These are phyloP conservation scores for Phycomyces blakesleeanus DNA, from an alignment of 192 early-diverging fungal species.

Conservation along the genomic window DNA sequence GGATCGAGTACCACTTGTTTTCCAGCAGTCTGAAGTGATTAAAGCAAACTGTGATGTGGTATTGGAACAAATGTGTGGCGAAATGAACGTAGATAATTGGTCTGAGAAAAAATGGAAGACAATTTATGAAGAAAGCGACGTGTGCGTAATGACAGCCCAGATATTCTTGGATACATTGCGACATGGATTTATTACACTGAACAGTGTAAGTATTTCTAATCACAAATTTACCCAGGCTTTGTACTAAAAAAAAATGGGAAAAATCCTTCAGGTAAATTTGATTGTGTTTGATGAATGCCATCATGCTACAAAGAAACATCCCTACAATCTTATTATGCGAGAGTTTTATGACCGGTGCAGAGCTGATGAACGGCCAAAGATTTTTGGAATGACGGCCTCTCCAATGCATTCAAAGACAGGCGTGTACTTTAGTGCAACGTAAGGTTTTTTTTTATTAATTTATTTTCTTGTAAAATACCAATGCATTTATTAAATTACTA, in stretches of 20 bases:
- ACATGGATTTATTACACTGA: slow-evolving; percentile 60
- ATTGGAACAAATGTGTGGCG: slow-evolving; percentile 64
- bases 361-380: slow-evolving; percentile 55
- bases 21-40: slow-evolving; percentile 83
- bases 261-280: slow-evolving; percentile 58
- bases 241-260: not conserved
- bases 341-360: slow-evolving; percentile 69
- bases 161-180: slow-evolving; percentile 78
- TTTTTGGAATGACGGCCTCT: slow-evolving; percentile 96
- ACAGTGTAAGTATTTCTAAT: slow-evolving; percentile 38
- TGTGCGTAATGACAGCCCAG: slow-evolving; percentile 85
- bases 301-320: slow-evolving; percentile 74
- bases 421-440: slow-evolving; percentile 14
- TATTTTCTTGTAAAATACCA: too few species aligned
- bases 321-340: slow-evolving; percentile 77
- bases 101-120: slow-evolving; percentile 54
- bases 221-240: too few species aligned
- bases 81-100: slow-evolving; percentile 64
- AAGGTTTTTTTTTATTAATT: not conserved
- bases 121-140: slow-evolving; percentile 56
- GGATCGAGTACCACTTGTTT: slow-evolving; percentile 81
- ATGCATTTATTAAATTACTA: not conserved
- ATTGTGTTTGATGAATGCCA: slow-evolving; percentile 97
- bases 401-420: slow-evolving; percentile 47
- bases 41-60: slow-evolving; percentile 56